phyloP scores from a whole-genome alignment of 129 eudicot species.

The Lonicera japonica region DNA sequence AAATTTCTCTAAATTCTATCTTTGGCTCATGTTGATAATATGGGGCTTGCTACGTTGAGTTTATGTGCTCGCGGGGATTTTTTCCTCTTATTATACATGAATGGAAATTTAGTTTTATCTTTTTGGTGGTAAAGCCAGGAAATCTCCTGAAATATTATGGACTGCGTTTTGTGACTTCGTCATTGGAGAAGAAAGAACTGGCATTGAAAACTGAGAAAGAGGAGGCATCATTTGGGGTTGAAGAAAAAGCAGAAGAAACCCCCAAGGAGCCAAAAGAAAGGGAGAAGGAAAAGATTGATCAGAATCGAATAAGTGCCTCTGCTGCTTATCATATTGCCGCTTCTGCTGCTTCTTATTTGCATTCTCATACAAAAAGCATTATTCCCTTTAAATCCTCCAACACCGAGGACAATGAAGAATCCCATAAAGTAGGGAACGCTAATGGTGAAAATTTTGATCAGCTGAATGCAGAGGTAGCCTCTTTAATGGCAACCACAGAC shows the following conservation, averaged over 20 bases:
- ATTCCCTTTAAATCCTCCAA: slow-evolving; percentile 53
- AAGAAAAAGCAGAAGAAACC: slow-evolving; percentile 17
- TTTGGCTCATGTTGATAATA: not conserved
- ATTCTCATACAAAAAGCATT: slow-evolving; percentile 60
- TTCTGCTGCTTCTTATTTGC: slow-evolving; percentile 86
- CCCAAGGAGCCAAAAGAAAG: slow-evolving; percentile 7
- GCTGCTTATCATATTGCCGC: slow-evolving; percentile 83
- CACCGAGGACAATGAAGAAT: slow-evolving; percentile 12
- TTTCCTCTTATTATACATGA: not conserved
- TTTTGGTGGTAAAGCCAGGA: slow-evolving; percentile 48
- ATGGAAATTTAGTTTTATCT: not conserved
- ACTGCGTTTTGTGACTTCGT: slow-evolving; percentile 72
- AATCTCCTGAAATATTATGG: slow-evolving; percentile 51
- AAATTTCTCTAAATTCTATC: not conserved
- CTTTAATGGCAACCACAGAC: slow-evolving; percentile 85
- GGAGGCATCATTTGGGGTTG: slow-evolving; percentile 13
- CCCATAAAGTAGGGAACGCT: not conserved
- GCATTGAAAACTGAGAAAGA: slow-evolving; percentile 45
- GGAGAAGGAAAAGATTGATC: slow-evolving; percentile 21
- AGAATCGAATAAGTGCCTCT: slow-evolving; percentile 41
- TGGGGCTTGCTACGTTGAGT: not conserved
- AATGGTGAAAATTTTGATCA: slow-evolving; percentile 12
- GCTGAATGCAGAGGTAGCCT: slow-evolving; percentile 56
- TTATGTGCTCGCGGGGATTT: too few relatives aligned
- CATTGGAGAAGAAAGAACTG: slow-evolving; percentile 67